Base-by-base conservation (phyloP, 2,329 filamentous ascomycete species). In the Coniochaeta hoffmannii region DNA sequence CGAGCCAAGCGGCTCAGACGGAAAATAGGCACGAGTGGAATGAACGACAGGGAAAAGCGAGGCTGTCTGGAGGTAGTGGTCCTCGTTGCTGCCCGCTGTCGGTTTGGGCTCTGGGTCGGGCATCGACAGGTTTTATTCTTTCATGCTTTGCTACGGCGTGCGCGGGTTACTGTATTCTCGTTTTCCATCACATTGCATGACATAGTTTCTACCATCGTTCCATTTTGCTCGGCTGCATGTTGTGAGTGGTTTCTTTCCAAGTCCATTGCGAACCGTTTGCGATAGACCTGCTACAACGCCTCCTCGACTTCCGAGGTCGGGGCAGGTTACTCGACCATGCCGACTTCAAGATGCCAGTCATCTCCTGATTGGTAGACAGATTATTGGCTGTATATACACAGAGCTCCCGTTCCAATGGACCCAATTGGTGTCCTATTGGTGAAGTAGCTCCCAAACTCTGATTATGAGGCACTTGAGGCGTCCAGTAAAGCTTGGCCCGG, bases 51-150 rank as follows among this genome's bases (percentile, higher is more conserved):
- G 11, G 9, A 11, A 46, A 46, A 46, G 24, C 41, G 22, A 46
- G 41, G 41, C 41, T 46, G 41, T 22, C 24, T 46, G 41, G 15
- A 28, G 12, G 41, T 24, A 46, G 41, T 46, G 41, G 41, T 28
- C 41, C 41, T 46, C 41, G 41, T 46, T 46, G 41, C 41, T 46
- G 41, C 41, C 41, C 41, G 41, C 41, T 22, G n/a, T 46, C 41
- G 15, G 41, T 46, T n/a, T 14, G 24, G 41, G 41, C 41, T 46
- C 22, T 28, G 22, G 41, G 22, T 46, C 41, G 24, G 41, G 41
- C 41, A 22, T 22, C 22, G 22, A 46, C 19, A 28, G 12, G 19
- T 24, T 32, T 15, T 28, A n/a, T 26, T 24, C 14, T 28, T 3
- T 28, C 41, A 46, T n/a, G 6, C 7, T 11, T 28, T 46, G 24